Conservation (phyloP, 768 basidiomycete genomes). For the Cyclocybe cylindracea region DNA sequence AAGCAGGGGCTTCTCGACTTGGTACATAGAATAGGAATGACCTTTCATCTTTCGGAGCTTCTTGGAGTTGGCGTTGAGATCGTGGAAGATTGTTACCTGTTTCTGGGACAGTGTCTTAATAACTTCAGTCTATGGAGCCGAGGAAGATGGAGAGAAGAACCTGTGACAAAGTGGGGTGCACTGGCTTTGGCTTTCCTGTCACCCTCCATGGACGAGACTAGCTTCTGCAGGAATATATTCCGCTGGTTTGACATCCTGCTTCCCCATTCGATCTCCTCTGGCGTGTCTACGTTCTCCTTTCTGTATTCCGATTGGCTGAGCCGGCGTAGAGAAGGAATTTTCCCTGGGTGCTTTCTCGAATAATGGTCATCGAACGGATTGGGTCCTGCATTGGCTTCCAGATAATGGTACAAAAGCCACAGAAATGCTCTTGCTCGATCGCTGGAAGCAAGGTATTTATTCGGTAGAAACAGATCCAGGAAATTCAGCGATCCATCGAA, state of each 20-base stretch:
- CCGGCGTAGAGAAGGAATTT: conserved; percentile 61
- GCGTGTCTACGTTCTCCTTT: conserved; percentile 76
- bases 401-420: conserved; percentile 82
- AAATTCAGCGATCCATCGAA: conserved; percentile 78
- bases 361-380: conserved; percentile 80
- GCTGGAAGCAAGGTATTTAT: conserved; percentile 62
- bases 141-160: conserved; percentile 20
- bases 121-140: not conserved
- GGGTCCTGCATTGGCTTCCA: conserved; percentile 61
- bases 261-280: conserved; percentile 80
- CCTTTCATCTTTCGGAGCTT: conserved; percentile 43
- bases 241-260: conserved; percentile 70
- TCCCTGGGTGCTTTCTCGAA: conserved; percentile 54
- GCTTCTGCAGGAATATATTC: conserved; percentile 68
- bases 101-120: conserved; percentile 19
- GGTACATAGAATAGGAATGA: conserved; percentile 55
- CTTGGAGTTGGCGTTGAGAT: conserved; percentile 39
- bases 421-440: conserved; percentile 81
- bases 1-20: conserved; percentile 24
- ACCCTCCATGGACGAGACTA: conserved; percentile 56
- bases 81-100: conserved; percentile 32
- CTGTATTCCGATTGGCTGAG: conserved; percentile 56
- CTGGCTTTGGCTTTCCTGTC: conserved; percentile 50
- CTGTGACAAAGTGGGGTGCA: conserved; percentile 48
- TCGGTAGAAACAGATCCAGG: conserved; percentile 81